Conservation (phyloP, 1,284 basidiomycete genomes). For the Heimioporus punctisporus region DNA sequence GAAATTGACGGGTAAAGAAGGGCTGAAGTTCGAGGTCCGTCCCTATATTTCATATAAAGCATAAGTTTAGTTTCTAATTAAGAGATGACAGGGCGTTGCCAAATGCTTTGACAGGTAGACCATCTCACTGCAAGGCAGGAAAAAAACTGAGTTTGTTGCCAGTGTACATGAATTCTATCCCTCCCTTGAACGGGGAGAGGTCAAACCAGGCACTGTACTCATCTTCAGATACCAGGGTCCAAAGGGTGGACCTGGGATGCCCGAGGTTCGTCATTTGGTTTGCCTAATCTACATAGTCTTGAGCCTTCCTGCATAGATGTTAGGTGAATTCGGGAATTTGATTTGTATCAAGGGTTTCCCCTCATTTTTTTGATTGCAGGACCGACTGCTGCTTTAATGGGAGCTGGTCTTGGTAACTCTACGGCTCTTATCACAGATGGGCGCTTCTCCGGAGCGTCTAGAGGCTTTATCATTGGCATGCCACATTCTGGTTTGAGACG, state of each 20-base stretch:
- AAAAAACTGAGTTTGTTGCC: slow-evolving; percentile 13
- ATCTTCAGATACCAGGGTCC: slow-evolving; percentile 97
- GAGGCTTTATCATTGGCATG: slow-evolving; percentile 66
- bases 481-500: slow-evolving; percentile 20
- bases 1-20: slow-evolving; percentile 98
- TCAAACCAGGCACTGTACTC: slow-evolving; percentile 86
- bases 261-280: slow-evolving; percentile 58
- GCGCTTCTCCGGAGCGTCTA: slow-evolving; percentile 86
- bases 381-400: slow-evolving; percentile 91
- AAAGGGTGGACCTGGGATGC: slow-evolving; percentile 98
- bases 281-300: neutral
- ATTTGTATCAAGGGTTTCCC: slow-evolving; percentile 2
- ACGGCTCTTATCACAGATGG: slow-evolving; percentile 97
- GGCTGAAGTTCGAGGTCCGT: slow-evolving; percentile 78
- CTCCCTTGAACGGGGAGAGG: slow-evolving; percentile 81
- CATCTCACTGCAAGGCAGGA: no score
- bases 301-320: slow-evolving; percentile 39
- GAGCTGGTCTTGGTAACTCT: slow-evolving; percentile 89
- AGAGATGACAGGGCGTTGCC: slow-evolving; percentile 56
- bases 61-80: slow-evolving; percentile 6
- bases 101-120: slow-evolving; percentile 75
- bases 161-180: slow-evolving; percentile 86
- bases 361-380: slow-evolving; percentile 40
- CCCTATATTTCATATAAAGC: neutral
- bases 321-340: slow-evolving; percentile 37